Base-by-base conservation (phyloP, 768 basidiomycete genomes). In the Scleroderma citrinum region DNA sequence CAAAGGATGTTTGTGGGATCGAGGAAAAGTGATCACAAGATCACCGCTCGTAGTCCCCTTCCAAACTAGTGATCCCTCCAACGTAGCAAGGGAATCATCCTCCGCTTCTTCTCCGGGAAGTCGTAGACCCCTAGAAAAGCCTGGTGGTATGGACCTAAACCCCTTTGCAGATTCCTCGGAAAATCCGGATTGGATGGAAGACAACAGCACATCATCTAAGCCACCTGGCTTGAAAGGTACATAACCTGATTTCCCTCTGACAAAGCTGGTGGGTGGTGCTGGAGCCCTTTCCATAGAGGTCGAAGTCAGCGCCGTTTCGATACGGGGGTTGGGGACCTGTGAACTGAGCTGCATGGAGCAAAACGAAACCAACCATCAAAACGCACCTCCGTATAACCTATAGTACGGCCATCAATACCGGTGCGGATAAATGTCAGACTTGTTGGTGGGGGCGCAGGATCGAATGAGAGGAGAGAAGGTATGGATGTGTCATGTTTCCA, bases 161-260 rank as follows among this genome's bases (percentile, higher is more conserved):
- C 70, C 63, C 45, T 63, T 68, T 34, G 55, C 56, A 7, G 59
- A 62, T 13, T 76, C 76, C 47, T 75, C 77, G 11, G 63, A 59
- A 20, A 66, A 58, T 29, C 65, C 60, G 21, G 55, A 59, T 36
- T 65, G 60, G 20, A 56, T 51, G 38, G 58, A 52, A 3, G 62
- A 65, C 40, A 69, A 62, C 4, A 76, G 59, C 2, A 74, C 71
- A 55, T 85, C 83, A 37, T 91, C 92, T 10, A 98, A 71, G 2
- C 96, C 96, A 40, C 96, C 96, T 6, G 96, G 96, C 70, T 83
- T 79, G 67, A 98, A 98, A 1, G 96, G 96, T 8, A 94, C 81
- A 68, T 94, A 82, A 38, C 87, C 87, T 19, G 92, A 87, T 67
- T 95, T 96, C 39, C 96, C 96, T 49, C 94, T 76, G 17, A 98